Evolutionary conservation across 2,329 filamentous ascomycete genomes (phyloP).

Genomic region (Talaromyces sp.): DNA sequence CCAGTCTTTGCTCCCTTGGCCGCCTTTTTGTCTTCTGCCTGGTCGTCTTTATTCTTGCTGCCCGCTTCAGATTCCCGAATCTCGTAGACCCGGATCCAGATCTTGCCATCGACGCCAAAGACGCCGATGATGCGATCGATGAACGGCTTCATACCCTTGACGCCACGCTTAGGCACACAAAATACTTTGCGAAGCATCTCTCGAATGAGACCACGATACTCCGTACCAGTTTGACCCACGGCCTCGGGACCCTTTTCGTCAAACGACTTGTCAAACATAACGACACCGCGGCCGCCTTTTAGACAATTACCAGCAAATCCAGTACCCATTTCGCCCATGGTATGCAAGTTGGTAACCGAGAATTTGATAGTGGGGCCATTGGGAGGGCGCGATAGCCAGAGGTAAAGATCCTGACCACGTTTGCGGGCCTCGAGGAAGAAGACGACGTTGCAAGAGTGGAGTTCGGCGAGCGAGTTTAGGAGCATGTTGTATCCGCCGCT

Average conservation of each 20-base stretch:
- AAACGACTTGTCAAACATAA: conserved; percentile 88
- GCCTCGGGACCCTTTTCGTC: conserved; percentile 72
- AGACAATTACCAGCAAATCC: conserved; percentile 84
- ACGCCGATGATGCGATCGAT: conserved; percentile 94
- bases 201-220: conserved; percentile 59
- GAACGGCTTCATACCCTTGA: conserved; percentile 90
- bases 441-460: conserved; percentile 93
- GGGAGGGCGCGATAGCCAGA: conserved; percentile 88
- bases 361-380: conserved; percentile 70
- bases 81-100: conserved; percentile 95
- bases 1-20: conserved; percentile 44
- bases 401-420: conserved; percentile 59
- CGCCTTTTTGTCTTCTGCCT: conserved; percentile 36
- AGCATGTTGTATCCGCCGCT: conserved; percentile 60
- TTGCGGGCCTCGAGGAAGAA: conserved; percentile 96
- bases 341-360: conserved; percentile 65
- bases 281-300: conserved; percentile 84
- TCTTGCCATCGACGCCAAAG: conserved; percentile 84
- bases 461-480: conserved; percentile 71
- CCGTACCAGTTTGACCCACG: conserved; percentile 54
- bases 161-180: conserved; percentile 77
- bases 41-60: conserved; percentile 45
- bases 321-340: conserved; percentile 79
- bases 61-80: conserved; percentile 73
- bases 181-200: conserved; percentile 89